These are phyloP conservation scores for Clonostachys solani DNA, from an alignment of 2,329 filamentous ascomycete genomes.

Conservation along the genomic window DNA sequence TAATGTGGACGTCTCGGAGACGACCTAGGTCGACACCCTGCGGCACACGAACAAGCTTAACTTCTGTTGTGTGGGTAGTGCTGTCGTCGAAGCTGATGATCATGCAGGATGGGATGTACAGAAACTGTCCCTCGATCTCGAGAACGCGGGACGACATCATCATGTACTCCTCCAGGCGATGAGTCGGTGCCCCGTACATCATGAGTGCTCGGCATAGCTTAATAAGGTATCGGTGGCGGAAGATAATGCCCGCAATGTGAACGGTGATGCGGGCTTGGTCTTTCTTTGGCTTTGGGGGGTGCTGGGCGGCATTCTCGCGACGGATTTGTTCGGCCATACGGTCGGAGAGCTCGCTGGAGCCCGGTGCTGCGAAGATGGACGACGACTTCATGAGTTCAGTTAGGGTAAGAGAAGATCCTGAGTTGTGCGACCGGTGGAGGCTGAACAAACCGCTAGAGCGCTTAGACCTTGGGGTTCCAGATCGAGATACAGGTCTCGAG, in stretches of 20 bases:
- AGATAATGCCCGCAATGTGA: constrained; percentile 65
- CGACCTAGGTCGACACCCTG: constrained; percentile 73
- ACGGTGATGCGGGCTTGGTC: constrained; percentile 42
- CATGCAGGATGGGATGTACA: constrained; percentile 92
- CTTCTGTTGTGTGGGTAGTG: constrained; percentile 71
- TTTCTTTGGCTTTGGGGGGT: constrained; percentile 26
- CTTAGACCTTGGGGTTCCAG: constrained; percentile 22
- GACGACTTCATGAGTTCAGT: constrained; percentile 51
- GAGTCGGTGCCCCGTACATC: constrained; percentile 86
- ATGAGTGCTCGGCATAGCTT: constrained; percentile 84
- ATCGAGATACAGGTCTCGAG: constrained; percentile 32
- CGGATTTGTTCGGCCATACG: constrained; percentile 38
- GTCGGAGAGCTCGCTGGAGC: constrained; percentile 36
- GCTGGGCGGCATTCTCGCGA: constrained; percentile 26
- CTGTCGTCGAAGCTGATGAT: constrained; percentile 84
- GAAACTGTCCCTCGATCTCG: constrained; percentile 82
- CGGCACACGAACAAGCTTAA: constrained; percentile 65
- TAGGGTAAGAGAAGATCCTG: constrained; percentile 38
- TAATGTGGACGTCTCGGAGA: constrained; percentile 68
- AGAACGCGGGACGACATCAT: constrained; percentile 84
- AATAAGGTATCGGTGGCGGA: constrained; percentile 77
- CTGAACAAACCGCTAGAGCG: constrained; percentile 33
- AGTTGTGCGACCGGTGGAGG: constrained; percentile 29
- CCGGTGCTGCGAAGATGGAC: constrained; percentile 44
- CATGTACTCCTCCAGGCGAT: constrained; percentile 89